Base-by-base conservation (phyloP, 768 basidiomycete species). In the Cystofilobasidium macerans region DNA sequence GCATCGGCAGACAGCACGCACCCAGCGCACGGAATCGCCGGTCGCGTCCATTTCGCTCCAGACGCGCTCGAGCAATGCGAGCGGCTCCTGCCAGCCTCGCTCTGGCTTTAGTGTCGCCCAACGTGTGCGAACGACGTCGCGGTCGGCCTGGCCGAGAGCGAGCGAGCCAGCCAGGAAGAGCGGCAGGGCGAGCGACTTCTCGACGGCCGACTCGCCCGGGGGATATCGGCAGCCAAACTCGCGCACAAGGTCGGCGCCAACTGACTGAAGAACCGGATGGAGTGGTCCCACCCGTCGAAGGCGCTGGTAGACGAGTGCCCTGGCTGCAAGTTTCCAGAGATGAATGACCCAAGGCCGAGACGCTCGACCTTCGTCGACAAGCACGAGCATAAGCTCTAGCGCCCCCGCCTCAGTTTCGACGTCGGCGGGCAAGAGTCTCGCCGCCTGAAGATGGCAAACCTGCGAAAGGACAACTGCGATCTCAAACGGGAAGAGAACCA, bases 21-120 rank as follows among this genome's bases (percentile, higher is more conserved):
- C 51, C 51, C 51, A 54, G 9, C 30, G 51, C 13, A 54, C 51
- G 28, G 51, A 6, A 16, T 32, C 30, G 51, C 51, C 51, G 28
- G 51, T 54, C 30, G 18, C 51, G 51, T 54, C 51, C 51, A 54
- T 32, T 30, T 54, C 51, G 28, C 9, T 30, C 51, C 51, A 54
- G 16, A 54, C 4, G 28, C 51, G 26, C 2, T 22, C 14, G 5
- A 54, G 51, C 4, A 54, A 30, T 13, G 51, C 51, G 28, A 54
- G 28, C 13, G 51, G 51, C 51, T 54, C 51, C 6, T 7, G 18
- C 51, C 51, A 54, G 18, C 51, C 51, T 2, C 51, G 8, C 51
- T 54, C 51, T 4, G 51, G 51, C 30, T 20, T 32, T 12, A 54
- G 30, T 30, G 51, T 54, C 51, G 14, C 51, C 51, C 51, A 54